These are phyloP conservation scores for Cercospora sp. DNA, from an alignment of 2,329 filamentous ascomycete genomes.

Conservation along the genomic window DNA sequence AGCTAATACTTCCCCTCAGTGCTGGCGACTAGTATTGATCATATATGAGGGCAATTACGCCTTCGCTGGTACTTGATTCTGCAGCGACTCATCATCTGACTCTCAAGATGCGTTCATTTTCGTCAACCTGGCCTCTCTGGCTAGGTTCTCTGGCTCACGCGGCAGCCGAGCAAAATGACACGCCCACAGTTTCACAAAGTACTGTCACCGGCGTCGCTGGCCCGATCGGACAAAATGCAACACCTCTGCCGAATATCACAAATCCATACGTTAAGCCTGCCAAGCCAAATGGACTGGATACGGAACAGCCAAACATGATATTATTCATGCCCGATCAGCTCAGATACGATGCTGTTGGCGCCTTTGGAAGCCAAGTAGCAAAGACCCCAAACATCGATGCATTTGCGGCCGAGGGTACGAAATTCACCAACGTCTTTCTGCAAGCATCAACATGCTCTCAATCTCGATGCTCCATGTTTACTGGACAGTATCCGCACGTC, in stretches of 20 bases:
- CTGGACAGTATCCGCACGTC: no score
- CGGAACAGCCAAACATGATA: neutral
- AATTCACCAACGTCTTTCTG: no score
- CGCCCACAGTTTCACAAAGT: neutral
- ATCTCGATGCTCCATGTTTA: no score
- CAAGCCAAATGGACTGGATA: neutral
- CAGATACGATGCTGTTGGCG: neutral
- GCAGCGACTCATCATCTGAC: neutral
- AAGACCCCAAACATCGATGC: neutral
- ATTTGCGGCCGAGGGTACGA: no score
- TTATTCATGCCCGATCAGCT: neutral
- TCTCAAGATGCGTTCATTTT: neutral
- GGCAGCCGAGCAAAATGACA: neutral
- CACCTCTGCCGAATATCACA: neutral
- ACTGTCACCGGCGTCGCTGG: neutral
- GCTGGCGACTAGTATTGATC: neutral
- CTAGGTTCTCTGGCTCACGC: neutral
- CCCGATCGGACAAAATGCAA: neutral
- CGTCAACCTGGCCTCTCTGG: neutral
- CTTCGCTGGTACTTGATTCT: neutral
- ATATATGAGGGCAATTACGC: neutral
- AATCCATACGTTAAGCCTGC: neutral
- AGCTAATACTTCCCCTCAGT: neutral
- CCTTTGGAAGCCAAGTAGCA: neutral
- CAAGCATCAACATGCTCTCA: no score